Base-by-base conservation (phyloP, 805 yeast genomes). In the Metschnikowia vanudenii region DNA sequence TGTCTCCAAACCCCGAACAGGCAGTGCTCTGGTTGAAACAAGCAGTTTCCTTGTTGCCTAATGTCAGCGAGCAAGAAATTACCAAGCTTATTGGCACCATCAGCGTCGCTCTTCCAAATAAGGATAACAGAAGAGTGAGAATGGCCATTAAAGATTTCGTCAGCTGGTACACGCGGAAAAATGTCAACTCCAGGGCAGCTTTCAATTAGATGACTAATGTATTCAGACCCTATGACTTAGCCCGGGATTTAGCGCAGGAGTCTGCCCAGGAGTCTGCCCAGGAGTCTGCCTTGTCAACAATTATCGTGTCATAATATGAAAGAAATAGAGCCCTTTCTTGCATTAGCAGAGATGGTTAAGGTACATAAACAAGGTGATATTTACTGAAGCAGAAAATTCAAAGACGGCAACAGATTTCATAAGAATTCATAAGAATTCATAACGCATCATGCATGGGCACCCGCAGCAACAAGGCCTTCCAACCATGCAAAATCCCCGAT, bases 151-250 rank as follows among this genome's bases (percentile, higher is more conserved):
- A 82, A 57, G 92, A 85, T 60, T 92, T 91, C 61, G 80, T 88
- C 33, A 80, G 76, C 45, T 87, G 96, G 94, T 90, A 88, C 65
- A 69, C 84, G 28, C 73, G 96, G 56, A 85, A 88, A 62, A 85
- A 88, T 56, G 77, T 88, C 18, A 75, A 54, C 34, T 37, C 53
- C 11, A 35, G 59, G 26, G 53, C 57, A 11, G 37, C 45, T 6
- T 50, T 50, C 17, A 42, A 34, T 11, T 45, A 45, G 36, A 8
- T 22, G 24, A 22, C 24, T 22, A 5, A 8, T 22, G 24, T n/a
- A n/a, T n/a, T n/a, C n/a, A n/a, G n/a, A n/a, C n/a, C n/a, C n/a
- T n/a, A n/a, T n/a, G n/a, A n/a, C n/a, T n/a, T n/a, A n/a, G n/a
- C n/a, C n/a, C n/a, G n/a, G n/a, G n/a, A n/a, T n/a, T n/a, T n/a